Conservation (phyloP, 2,329 filamentous ascomycete species). For the Coniosporium tulheliwenetii region DNA sequence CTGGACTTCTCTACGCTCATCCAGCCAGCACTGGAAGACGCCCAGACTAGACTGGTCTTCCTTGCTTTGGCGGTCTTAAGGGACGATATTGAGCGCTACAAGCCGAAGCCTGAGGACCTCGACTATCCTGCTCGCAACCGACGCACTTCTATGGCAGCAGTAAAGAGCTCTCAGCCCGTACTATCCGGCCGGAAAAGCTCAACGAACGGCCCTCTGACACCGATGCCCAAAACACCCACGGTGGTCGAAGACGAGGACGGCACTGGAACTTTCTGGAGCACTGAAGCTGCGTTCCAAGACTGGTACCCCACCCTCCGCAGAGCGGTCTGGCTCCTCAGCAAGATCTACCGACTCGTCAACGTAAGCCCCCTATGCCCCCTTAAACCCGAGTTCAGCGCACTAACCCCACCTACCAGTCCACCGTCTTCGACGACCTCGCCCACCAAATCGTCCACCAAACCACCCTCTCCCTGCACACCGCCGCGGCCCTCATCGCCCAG, state of each 20-base stretch:
- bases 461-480: slow-evolving; percentile 65
- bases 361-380: slow-evolving; percentile 20
- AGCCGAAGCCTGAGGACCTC: slow-evolving; percentile 47
- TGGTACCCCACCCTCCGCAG: slow-evolving; percentile 55
- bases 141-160: slow-evolving; percentile 23
- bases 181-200: slow-evolving; percentile 39
- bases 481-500: slow-evolving; percentile 53
- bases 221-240: slow-evolving; percentile 31
- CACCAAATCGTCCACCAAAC: slow-evolving; percentile 82
- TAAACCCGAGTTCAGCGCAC: slow-evolving; percentile 3
- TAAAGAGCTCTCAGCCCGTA: slow-evolving; percentile 15
- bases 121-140: slow-evolving; percentile 43
- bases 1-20: slow-evolving; percentile 48
- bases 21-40: slow-evolving; percentile 50
- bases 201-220: slow-evolving; percentile 18
- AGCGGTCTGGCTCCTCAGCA: slow-evolving; percentile 52
- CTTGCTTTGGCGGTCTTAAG: slow-evolving; percentile 46
- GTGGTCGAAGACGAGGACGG: slow-evolving; percentile 37
- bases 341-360: slow-evolving; percentile 55
- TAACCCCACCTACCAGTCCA: slow-evolving; percentile 29
- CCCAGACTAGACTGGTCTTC: slow-evolving; percentile 51
- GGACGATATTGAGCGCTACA: slow-evolving; percentile 51
- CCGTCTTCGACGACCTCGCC: slow-evolving; percentile 55
- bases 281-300: slow-evolving; percentile 38
- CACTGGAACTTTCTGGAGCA: slow-evolving; percentile 31